A percentile compares a stretch with the other conserved stretches of the same genome.
These are phyloP conservation scores for Mollisia scopiformis DNA, from an alignment of 2,329 filamentous ascomycete genomes.

Conservation along the genomic window DNA sequence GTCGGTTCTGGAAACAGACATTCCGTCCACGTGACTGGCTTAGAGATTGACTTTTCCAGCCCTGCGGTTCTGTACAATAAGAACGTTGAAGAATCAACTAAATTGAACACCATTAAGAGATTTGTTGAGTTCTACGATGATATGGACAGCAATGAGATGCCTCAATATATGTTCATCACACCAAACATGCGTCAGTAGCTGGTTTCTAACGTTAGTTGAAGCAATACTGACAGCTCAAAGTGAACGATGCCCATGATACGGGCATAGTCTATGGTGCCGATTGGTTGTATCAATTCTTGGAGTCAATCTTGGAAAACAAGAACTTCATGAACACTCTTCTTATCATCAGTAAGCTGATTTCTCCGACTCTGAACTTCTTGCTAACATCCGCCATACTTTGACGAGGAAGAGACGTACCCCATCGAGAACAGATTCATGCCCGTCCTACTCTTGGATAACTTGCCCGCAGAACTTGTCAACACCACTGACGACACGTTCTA, in stretches of 20 bases:
- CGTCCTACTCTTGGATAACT: slow-evolving; percentile 55
- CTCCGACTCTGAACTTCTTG: no score
- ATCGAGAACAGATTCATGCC: slow-evolving; percentile 53
- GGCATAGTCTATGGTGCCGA: slow-evolving; percentile 49
- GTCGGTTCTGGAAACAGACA: no score
- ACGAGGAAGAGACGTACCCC: slow-evolving; percentile 54
- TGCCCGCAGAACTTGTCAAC: slow-evolving; percentile 48
- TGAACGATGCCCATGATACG: slow-evolving; percentile 64
- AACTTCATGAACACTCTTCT: slow-evolving; percentile 54
- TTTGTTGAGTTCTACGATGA: slow-evolving; percentile 63
- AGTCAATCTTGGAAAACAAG: slow-evolving; percentile 50
- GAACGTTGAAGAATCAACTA: not conserved
- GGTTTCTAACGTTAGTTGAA: not conserved
- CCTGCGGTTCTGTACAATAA: slow-evolving; percentile 47
- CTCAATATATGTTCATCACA: slow-evolving; percentile 65
- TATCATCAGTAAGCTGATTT: slow-evolving; percentile 42
- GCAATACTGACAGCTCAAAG: slow-evolving; percentile 44
- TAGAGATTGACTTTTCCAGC: slow-evolving; percentile 53
- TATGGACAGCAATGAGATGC: slow-evolving; percentile 54
- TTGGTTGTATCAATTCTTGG: slow-evolving; percentile 54
- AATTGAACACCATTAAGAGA: slow-evolving; percentile 57
- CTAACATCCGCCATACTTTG: slow-evolving; percentile 42
- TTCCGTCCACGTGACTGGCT: no score
- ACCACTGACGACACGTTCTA: slow-evolving; percentile 53
- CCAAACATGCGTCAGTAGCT: slow-evolving; percentile 45